A percentile compares a stretch with the other conserved stretches of the same genome.
Conservation (phyloP, 768 basidiomycete genomes). For the Jaapia argillacea region DNA sequence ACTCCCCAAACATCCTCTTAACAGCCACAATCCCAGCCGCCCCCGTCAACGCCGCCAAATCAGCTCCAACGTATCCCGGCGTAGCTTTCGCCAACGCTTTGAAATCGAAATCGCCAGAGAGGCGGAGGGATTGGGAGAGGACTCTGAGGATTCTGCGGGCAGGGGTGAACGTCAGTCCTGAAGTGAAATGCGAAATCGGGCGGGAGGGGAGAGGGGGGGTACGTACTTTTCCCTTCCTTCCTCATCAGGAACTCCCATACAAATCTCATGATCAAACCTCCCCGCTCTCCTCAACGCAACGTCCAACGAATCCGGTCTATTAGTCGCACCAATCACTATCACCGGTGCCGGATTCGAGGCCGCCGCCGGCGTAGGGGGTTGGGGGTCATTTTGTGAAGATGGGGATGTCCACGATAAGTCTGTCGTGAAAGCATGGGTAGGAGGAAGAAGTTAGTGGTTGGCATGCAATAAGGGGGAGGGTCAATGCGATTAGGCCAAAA, state of each 20-base stretch:
- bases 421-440: too few relatives aligned
- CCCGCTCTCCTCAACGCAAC: constrained; percentile 89
- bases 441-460: too few relatives aligned
- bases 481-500: constrained; percentile 92
- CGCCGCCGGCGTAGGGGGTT: too few relatives aligned
- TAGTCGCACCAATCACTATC: constrained; percentile 93
- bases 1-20: constrained; percentile 81
- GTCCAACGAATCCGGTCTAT: constrained; percentile 91
- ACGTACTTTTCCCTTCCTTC: constrained; percentile 81
- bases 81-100: constrained; percentile 80
- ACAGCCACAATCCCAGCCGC: constrained; percentile 95
- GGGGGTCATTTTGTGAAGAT: too few relatives aligned
- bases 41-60: constrained; percentile 81
- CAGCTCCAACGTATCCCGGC: constrained; percentile 96
- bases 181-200: not conserved
- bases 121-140: constrained; percentile 70
- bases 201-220: not conserved
- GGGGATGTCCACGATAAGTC: too few relatives aligned
- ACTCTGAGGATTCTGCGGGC: constrained; percentile 76
- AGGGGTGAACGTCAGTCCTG: not conserved
- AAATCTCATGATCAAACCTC: constrained; percentile 94
- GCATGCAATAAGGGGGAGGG: too few relatives aligned
- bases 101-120: constrained; percentile 88
- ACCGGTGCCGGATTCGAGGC: constrained; percentile 88
- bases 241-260: constrained; percentile 94